Evolutionary conservation across 2,329 filamentous ascomycete species (phyloP).

Genomic region (Exophiala bonariae): DNA sequence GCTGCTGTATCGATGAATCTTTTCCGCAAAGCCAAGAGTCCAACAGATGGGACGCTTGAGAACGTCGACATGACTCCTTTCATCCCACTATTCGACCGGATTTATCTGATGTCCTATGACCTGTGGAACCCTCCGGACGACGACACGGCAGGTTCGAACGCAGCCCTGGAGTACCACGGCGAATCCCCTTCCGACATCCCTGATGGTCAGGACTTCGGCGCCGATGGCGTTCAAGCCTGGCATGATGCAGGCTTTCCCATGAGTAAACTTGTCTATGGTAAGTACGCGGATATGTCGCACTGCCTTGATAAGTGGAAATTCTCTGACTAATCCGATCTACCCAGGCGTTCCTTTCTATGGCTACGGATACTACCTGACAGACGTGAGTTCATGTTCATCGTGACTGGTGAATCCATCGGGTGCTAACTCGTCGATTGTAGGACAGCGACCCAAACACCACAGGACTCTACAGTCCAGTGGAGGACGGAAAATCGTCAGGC

Average conservation of each 20-base stretch:
- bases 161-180: neutral
- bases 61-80: constrained; percentile 6
- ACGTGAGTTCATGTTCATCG: neutral
- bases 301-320: no score
- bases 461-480: constrained; percentile 1
- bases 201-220: constrained; percentile 4
- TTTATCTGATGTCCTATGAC: constrained; percentile 9
- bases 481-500: neutral
- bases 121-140: neutral
- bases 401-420: neutral
- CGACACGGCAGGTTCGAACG: constrained; percentile 5
- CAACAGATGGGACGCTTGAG: neutral
- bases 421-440: neutral
- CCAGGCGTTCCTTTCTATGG: constrained; percentile 8
- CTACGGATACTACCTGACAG: neutral
- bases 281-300: no score
- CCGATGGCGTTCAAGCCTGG: constrained; percentile 1
- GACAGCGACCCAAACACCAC: neutral
- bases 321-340: neutral
- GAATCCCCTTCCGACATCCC: neutral
- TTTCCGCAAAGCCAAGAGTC: neutral
- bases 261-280: constrained; percentile 3
- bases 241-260: constrained; percentile 3
- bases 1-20: constrained; percentile 3
- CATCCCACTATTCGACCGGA: neutral